These are phyloP conservation scores for Pelagomonas calceolata DNA, from an alignment of 108 stramenopile genomes.

Conservation along the genomic window DNA sequence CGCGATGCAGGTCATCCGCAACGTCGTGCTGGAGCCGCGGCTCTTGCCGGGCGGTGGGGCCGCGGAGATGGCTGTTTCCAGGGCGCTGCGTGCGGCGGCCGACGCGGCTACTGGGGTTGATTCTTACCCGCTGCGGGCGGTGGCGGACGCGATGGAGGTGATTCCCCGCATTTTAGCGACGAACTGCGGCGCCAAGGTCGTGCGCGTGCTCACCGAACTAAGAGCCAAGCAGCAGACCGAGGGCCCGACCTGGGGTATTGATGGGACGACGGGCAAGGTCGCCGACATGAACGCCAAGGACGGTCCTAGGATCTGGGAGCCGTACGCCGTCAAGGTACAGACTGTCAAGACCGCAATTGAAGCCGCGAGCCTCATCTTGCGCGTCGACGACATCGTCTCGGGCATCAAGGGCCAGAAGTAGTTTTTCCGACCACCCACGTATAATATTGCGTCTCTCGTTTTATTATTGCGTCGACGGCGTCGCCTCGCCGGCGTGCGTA, in stretches of 20 bases:
- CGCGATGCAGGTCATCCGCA: slow-evolving; percentile 99
- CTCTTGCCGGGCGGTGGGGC: slow-evolving; percentile 97
- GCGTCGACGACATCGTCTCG: slow-evolving; percentile 97
- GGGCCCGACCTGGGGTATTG: slow-evolving; percentile 73
- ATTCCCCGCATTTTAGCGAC: slow-evolving; percentile 96
- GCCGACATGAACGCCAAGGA: slow-evolving; percentile 89
- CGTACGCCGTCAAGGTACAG: slow-evolving; percentile 97
- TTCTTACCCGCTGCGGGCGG: slow-evolving; percentile 89
- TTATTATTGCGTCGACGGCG: no score
- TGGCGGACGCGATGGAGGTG: slow-evolving; percentile 95
- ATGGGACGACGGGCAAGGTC: slow-evolving; percentile 87
- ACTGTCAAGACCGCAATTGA: slow-evolving; percentile 99
- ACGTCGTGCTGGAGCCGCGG: slow-evolving; percentile 93
- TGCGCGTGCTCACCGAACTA: slow-evolving; percentile 89
- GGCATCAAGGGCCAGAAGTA: slow-evolving; percentile 64
- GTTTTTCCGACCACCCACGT: no score
- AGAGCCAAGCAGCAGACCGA: slow-evolving; percentile 84
- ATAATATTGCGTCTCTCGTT: no score
- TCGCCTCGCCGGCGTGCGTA: no score
- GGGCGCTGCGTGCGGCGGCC: slow-evolving; percentile 61
- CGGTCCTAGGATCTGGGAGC: slow-evolving; percentile 75
- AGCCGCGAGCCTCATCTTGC: slow-evolving; percentile 74
- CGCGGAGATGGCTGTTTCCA: slow-evolving; percentile 95
- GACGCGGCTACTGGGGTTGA: slow-evolving; percentile 44
- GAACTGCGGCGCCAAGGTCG: slow-evolving; percentile 97